A percentile compares a stretch with the other conserved stretches of the same genome.
Conservation (phyloP, 306 rosid species). For the Dalbergia cochinchinensis region DNA sequence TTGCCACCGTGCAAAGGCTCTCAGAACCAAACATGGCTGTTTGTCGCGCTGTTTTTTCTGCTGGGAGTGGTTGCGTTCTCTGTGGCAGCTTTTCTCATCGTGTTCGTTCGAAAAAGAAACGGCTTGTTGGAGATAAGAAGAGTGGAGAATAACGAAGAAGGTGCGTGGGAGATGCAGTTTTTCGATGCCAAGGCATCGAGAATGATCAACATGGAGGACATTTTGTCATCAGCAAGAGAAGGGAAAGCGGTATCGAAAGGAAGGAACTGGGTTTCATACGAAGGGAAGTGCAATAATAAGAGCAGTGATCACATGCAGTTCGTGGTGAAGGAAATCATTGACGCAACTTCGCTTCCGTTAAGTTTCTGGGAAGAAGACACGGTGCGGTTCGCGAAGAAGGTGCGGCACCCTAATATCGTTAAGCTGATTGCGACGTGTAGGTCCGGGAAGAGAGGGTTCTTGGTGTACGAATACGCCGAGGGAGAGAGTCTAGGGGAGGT, state of each 20-base stretch:
- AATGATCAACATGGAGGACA: constrained; percentile 55
- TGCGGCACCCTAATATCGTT: constrained; percentile 65
- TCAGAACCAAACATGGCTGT: constrained; percentile 55
- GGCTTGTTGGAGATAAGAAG: constrained; percentile 48
- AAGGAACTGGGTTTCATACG: constrained; percentile 55
- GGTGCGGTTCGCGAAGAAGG: constrained; percentile 57
- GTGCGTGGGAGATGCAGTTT: constrained; percentile 73
- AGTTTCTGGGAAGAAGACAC: constrained; percentile 68
- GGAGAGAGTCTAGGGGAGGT: constrained; percentile 57
- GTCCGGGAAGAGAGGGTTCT: constrained; percentile 65
- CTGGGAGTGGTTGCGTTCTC: constrained; percentile 46
- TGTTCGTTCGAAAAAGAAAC: constrained; percentile 52
- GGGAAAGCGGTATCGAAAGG: constrained; percentile 61
- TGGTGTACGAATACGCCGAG: constrained; percentile 61
- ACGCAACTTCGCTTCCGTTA: constrained; percentile 46
- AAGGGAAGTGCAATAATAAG: constrained; percentile 51
- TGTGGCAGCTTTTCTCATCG: constrained; percentile 35
- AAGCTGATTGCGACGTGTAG: constrained; percentile 64
- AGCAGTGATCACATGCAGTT: constrained; percentile 50
- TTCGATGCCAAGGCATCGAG: constrained; percentile 57
- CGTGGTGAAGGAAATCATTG: constrained; percentile 59
- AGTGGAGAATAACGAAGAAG: constrained; percentile 58
- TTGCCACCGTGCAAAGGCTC: constrained; percentile 68
- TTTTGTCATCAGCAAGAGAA: constrained; percentile 54
- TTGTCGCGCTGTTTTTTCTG: constrained; percentile 52